A percentile compares a stretch with the other conserved stretches of the same genome.
phyloP scores from a whole-genome alignment of 768 basidiomycete species.

The Mrakia hoshinonis region DNA sequence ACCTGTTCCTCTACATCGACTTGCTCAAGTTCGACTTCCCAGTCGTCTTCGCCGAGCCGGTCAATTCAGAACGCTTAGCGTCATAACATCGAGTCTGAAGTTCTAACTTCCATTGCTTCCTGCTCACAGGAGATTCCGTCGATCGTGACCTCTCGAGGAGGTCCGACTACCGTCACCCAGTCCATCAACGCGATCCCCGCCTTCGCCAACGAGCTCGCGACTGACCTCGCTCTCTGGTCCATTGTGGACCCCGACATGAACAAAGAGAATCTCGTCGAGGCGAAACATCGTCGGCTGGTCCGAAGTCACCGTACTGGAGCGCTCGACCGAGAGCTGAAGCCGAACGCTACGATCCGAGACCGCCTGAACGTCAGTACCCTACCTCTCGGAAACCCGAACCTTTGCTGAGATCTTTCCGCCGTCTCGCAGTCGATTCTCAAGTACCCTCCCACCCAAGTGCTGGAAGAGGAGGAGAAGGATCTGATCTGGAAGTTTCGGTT shows the following conservation, averaged over 20 bases:
- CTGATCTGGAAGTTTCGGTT: constrained; percentile 99
- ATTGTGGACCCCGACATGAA: constrained; percentile 82
- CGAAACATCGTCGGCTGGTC: constrained; percentile 87
- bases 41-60: constrained; percentile 85
- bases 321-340: constrained; percentile 89
- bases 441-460: constrained; percentile 76
- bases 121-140: constrained; percentile 13
- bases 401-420: not conserved
- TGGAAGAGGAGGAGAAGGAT: constrained; percentile 89
- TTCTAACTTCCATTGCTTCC: not conserved
- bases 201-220: constrained; percentile 27
- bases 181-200: constrained; percentile 34
- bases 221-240: constrained; percentile 70
- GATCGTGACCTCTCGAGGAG: not conserved
- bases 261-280: constrained; percentile 92
- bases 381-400: too few relatives aligned
- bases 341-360: constrained; percentile 90
- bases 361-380: constrained; percentile 64
- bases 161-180: constrained; percentile 32
- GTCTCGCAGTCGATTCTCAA: constrained; percentile 68
- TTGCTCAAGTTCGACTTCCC: constrained; percentile 95
- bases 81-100: too few relatives aligned
- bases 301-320: constrained; percentile 92
- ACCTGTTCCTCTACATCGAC: constrained; percentile 93
- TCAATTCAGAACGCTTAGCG: constrained; percentile 42